Evolutionary conservation across 331 rosid species (phyloP).

Genomic region (Cydonia oblonga): DNA sequence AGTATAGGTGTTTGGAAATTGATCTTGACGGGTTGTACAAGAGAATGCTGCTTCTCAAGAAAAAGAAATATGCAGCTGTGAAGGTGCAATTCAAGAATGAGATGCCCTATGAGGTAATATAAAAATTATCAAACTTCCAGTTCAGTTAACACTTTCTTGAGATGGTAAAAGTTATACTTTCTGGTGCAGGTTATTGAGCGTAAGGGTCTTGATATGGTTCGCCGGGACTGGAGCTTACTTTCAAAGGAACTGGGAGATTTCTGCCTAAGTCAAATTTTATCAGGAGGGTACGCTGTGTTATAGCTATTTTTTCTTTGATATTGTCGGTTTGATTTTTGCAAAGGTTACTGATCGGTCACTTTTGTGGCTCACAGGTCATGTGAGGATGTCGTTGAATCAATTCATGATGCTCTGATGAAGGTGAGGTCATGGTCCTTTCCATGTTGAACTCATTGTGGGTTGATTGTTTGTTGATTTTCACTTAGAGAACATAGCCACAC

Average conservation of each 20-base stretch:
- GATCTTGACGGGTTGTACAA: constrained; percentile 93
- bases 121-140: not conserved
- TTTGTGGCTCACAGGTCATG: constrained; percentile 51
- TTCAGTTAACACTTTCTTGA: constrained; percentile 1
- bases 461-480: not conserved
- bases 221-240: constrained; percentile 92
- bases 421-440: constrained; percentile 31
- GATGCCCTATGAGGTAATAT: constrained; percentile 55
- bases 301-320: not conserved
- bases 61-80: constrained; percentile 92
- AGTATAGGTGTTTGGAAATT: constrained; percentile 79
- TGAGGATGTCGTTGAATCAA: constrained; percentile 87
- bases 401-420: constrained; percentile 75
- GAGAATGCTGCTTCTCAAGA: constrained; percentile 97
- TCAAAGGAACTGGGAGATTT: constrained; percentile 91
- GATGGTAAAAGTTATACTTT: constrained; percentile 2
- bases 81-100: constrained; percentile 69
- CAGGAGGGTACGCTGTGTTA: constrained; percentile 66
- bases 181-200: constrained; percentile 75
- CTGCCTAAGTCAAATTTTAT: constrained; percentile 81
- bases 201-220: constrained; percentile 97
- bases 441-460: not conserved
- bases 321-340: not conserved
- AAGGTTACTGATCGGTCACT: constrained; percentile 8
- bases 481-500: not conserved